Percentiles rank a stretch among this genome's conserved stretches.
Conservation (phyloP, 2,329 filamentous ascomycete genomes). For the Neopestalotiopsis rosae region DNA sequence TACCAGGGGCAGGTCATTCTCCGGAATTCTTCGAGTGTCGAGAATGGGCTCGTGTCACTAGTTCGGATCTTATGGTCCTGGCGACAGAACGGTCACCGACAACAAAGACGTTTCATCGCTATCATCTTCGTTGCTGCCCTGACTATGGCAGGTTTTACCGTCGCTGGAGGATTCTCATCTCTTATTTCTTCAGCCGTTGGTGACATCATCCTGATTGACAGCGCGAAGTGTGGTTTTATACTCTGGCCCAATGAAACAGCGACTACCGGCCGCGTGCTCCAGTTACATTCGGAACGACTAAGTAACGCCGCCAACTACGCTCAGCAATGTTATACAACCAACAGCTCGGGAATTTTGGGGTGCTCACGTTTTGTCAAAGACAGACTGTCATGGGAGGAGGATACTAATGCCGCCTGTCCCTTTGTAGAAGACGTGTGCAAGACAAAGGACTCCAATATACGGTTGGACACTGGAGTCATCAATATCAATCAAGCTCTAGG, state of each 20-base stretch:
- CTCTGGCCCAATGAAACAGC: not conserved
- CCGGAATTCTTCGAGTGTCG: not conserved
- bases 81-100: not conserved
- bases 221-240: not conserved
- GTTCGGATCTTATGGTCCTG: not conserved
- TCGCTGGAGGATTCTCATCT: not conserved
- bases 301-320: not conserved
- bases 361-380: not conserved
- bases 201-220: not conserved
- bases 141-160: not conserved
- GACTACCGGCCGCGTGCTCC: not conserved
- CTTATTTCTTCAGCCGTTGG: not conserved
- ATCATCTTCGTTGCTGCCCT: not conserved
- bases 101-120: not conserved
- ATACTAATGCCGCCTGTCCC: not conserved
- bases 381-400: not conserved
- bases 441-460: not conserved
- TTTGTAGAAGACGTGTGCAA: conserved; percentile 1
- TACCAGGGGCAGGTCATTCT: not conserved
- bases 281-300: not conserved
- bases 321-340: not conserved
- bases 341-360: not conserved
- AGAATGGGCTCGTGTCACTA: not conserved
- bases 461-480: conserved; percentile 2
- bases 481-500: conserved; percentile 12